Evolutionary conservation across 441 rosid species (phyloP).

Genomic region (Brassica hybrid): DNA sequence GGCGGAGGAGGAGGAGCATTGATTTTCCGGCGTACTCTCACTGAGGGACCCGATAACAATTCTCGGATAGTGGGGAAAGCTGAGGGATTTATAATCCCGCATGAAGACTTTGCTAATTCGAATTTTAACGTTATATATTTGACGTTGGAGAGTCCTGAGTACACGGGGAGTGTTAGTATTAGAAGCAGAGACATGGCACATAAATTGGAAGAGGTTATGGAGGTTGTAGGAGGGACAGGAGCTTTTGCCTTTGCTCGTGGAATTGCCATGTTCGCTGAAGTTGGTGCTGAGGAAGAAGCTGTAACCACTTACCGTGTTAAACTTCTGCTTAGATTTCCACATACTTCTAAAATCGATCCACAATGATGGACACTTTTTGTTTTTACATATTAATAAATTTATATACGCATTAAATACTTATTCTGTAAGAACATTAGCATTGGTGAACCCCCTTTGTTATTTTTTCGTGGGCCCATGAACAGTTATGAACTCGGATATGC

Average conservation of each 20-base stretch:
- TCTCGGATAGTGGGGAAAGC: conserved; percentile 74
- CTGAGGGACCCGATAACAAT: conserved; percentile 71
- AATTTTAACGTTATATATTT: conserved; percentile 73
- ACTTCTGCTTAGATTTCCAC: conserved; percentile 68
- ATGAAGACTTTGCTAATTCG: conserved; percentile 63
- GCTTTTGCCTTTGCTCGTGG: conserved; percentile 86
- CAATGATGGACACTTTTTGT: conserved; percentile 37
- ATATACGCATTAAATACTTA: no score
- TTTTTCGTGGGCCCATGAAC: no score
- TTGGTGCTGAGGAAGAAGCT: conserved; percentile 31
- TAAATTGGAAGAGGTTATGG: conserved; percentile 53
- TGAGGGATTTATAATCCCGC: conserved; percentile 76
- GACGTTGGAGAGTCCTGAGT: conserved; percentile 60
- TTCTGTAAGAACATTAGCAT: no score
- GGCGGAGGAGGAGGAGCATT: conserved; percentile 55
- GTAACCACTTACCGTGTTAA: conserved; percentile 64
- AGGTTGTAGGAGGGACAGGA: conserved; percentile 82
- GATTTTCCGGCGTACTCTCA: conserved; percentile 64
- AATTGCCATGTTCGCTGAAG: conserved; percentile 56
- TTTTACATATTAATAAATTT: neutral
- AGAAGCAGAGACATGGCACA: conserved; percentile 54
- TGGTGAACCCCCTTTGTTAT: no score
- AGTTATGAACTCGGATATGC: no score
- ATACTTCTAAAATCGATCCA: conserved; percentile 52
- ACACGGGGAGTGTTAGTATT: conserved; percentile 68